Evolutionary conservation across 768 basidiomycete species (phyloP).

Genomic region (Rubroboletus satanas): DNA sequence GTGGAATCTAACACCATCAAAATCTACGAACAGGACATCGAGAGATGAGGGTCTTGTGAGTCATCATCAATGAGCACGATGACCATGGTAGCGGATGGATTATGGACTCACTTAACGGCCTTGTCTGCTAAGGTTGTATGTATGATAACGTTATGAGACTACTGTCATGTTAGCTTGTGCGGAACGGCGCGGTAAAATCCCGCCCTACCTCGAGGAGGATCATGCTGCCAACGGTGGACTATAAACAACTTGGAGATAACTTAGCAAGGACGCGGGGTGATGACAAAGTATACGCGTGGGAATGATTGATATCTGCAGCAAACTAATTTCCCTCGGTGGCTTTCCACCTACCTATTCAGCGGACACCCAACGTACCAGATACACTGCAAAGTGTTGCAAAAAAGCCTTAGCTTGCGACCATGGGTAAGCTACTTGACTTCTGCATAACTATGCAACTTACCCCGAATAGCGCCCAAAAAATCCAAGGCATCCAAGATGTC

Average conservation of each 20-base stretch:
- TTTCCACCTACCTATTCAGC: constrained; percentile 12
- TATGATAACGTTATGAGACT: constrained; percentile 93
- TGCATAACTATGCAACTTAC: constrained; percentile 4
- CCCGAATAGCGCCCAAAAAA: constrained; percentile 72
- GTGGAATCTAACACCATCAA: constrained; percentile 94
- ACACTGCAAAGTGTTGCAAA: constrained; percentile 13
- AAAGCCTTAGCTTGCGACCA: constrained; percentile 17
- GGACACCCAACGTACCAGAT: constrained; percentile 2
- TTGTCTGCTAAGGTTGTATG: constrained; percentile 87
- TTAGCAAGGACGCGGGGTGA: not conserved
- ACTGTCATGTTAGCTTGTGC: constrained; percentile 11
- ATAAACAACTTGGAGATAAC: not conserved
- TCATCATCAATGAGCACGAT: constrained; percentile 19
- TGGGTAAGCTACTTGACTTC: constrained; percentile 20
- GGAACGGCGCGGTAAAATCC: not conserved
- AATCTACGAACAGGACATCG: constrained; percentile 97
- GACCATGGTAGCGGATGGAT: not conserved
- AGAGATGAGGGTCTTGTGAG: constrained; percentile 74
- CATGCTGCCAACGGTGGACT: constrained; percentile 41
- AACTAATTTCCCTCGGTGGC: constrained; percentile 23
- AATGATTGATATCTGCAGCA: constrained; percentile 18
- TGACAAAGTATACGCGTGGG: constrained; percentile 28
- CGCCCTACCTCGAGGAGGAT: constrained; percentile 75
- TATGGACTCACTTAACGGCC: constrained; percentile 62
- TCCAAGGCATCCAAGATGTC: constrained; percentile 86